Evolutionary conservation across 1,284 basidiomycete species (phyloP).

Genomic region (Tilletia indica): DNA sequence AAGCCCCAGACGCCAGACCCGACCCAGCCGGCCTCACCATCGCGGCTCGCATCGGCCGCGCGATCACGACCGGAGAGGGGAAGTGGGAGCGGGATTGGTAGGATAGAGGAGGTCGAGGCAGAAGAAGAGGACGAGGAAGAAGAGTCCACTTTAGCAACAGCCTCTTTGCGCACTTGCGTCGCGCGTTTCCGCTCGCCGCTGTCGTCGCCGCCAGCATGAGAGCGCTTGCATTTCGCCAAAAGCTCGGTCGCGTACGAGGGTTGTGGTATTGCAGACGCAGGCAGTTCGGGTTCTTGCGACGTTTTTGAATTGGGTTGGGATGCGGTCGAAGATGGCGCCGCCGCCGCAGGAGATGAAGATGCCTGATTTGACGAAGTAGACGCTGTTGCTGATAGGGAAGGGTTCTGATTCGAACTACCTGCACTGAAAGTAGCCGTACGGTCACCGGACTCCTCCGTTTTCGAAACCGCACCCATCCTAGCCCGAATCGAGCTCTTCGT

Average conservation of each 20-base stretch:
- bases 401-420: too few relatives aligned
- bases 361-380: background rate
- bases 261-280: conserved; percentile 31
- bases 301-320: too few relatives aligned
- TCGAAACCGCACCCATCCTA: conserved; percentile 19
- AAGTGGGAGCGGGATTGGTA: background rate
- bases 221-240: conserved; percentile 46
- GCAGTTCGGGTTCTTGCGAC: background rate
- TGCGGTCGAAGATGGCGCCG: background rate
- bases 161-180: conserved; percentile 17
- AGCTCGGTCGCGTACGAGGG: conserved; percentile 52
- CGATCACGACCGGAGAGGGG: conserved; percentile 6
- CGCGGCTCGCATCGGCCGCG: conserved; percentile 30
- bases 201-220: conserved; percentile 42
- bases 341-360: conserved; percentile 20
- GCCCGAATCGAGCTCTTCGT: conserved; percentile 49
- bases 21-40: conserved; percentile 50
- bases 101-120: background rate
- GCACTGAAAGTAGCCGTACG: too few relatives aligned
- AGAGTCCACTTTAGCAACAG: background rate
- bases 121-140: conserved; percentile 20
- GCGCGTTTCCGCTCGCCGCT: conserved; percentile 12
- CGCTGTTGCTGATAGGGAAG: too few relatives aligned
- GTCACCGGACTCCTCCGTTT: conserved; percentile 3
- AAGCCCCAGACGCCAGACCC: conserved; percentile 55